Evolutionary conservation across 495 filamentous ascomycete genomes (phyloP).

Genomic region (Hypoxylon lenormandii): DNA sequence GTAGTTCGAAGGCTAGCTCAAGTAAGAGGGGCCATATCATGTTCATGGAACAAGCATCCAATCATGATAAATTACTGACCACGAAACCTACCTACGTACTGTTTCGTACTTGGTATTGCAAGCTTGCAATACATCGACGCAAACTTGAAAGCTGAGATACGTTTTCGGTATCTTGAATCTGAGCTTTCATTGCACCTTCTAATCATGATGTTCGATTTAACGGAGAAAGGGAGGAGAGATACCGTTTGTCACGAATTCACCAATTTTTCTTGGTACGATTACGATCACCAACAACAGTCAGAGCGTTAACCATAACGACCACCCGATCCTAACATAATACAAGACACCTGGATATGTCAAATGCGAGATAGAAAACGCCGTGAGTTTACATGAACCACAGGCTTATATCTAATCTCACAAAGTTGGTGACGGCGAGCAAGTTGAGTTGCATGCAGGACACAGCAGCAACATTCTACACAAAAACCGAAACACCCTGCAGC

Average conservation of each 20-base stretch:
- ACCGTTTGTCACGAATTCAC: slow-evolving; percentile 11
- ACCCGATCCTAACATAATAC: slow-evolving; percentile 15
- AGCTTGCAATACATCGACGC: not conserved
- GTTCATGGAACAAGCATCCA: slow-evolving; percentile 6
- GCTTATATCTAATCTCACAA: slow-evolving; percentile 24
- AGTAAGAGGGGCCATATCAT: slow-evolving; percentile 4
- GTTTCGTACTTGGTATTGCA: slow-evolving; percentile 10
- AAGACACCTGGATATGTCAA: slow-evolving; percentile 39
- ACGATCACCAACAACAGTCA: not conserved
- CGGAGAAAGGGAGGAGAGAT: not conserved
- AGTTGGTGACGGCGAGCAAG: slow-evolving; percentile 23
- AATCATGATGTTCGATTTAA: not conserved
- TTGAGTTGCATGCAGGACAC: slow-evolving; percentile 15
- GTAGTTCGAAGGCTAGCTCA: slow-evolving; percentile 2
- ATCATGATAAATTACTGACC: slow-evolving; percentile 2
- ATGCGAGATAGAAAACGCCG: slow-evolving; percentile 9
- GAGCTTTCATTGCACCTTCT: slow-evolving; percentile 13
- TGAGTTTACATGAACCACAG: slow-evolving; percentile 23
- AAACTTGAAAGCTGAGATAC: not conserved
- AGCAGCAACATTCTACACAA: not conserved
- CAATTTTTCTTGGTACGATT: slow-evolving; percentile 31
- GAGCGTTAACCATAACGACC: slow-evolving; percentile 7
- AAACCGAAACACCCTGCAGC: not conserved
- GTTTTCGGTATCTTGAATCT: not conserved
- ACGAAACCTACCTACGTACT: slow-evolving; percentile 2